Evolutionary conservation across 805 yeast genomes (phyloP), one percentile per base, ranked within the genome.

Genomic region (Candida tallmaniae): DNA sequence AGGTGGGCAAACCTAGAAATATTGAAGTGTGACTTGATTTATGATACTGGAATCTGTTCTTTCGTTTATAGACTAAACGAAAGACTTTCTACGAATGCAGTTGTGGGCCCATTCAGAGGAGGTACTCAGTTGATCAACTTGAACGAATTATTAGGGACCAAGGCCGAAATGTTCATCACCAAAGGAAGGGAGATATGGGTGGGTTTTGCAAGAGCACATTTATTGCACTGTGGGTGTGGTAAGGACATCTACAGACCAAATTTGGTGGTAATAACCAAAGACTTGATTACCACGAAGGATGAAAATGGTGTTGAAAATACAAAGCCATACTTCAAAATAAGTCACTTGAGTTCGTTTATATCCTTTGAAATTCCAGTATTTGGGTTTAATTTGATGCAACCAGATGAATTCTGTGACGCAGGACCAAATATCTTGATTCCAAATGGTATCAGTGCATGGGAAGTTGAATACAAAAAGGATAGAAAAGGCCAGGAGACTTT

Each of bases 121-220:
- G 69, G 67, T 3, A 60, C 66, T n/a, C 56, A 55, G 34, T 41
- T 62, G 39, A 32, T 54, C 3, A 58, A 50, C 31, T n/a, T 53
- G 16, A 54, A 48, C 27, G 41, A 39, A 25, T 33, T 43, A 5
- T 28, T 48, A 4, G 40, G 40, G 4, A 22, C 29, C 5, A 23
- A 17, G n/a, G 23, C 28, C 10, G 14, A 29, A 18, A 29, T 35
- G 8, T 50, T 32, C 36, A 46, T 44, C 30, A 50, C 34, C 34
- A 42, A 35, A 27, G 40, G 32, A 12, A 28, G 68, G 27, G 67
- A 63, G 38, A 42, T 65, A 9, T 65, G 64, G 63, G 35, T 60
- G 4, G 68, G 69, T 2, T 58, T 65, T 39, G 68, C 70, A 2
- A 44, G 70, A 35, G 68, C 70, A 4, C 70, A 65, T 36, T 37